Conservation (phyloP, 176 grass and related monocot species). For the Secale cereale region DNA sequence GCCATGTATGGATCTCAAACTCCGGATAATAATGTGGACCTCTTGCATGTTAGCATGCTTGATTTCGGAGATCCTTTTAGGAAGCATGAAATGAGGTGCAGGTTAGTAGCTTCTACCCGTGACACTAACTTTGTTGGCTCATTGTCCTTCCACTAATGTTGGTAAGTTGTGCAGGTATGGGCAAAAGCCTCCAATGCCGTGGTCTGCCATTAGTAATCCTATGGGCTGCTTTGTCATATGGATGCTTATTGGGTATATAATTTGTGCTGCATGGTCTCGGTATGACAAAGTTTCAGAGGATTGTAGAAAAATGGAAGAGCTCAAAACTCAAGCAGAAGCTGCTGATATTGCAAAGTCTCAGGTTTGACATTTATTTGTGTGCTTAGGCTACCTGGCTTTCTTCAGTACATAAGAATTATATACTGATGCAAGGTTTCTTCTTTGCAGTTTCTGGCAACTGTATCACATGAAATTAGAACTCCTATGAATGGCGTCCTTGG, state of each 20-base stretch:
- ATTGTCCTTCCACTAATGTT: slow-evolving; percentile 35
- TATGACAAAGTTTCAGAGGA: slow-evolving; percentile 96
- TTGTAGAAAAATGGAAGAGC: slow-evolving; percentile 90
- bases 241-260: slow-evolving; percentile 77
- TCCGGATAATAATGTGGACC: slow-evolving; percentile 33
- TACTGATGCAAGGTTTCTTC: slow-evolving; percentile 14
- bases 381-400: neutral
- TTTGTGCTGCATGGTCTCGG: slow-evolving; percentile 68
- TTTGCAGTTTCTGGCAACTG: slow-evolving; percentile 94
- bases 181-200: slow-evolving; percentile 61
- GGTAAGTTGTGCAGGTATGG: slow-evolving; percentile 49
- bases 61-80: slow-evolving; percentile 98
- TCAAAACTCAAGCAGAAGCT: slow-evolving; percentile 93
- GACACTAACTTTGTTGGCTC: slow-evolving; percentile 13
- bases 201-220: slow-evolving; percentile 65
- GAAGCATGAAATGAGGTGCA: slow-evolving; percentile 93
- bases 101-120: slow-evolving; percentile 37
- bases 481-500: slow-evolving; percentile 98
- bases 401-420: neutral
- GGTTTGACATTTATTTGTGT: slow-evolving; percentile 30
- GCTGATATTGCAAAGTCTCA: slow-evolving; percentile 95
- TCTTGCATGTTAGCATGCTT: slow-evolving; percentile 75
- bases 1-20: slow-evolving; percentile 79
- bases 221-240: slow-evolving; percentile 79
- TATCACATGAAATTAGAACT: slow-evolving; percentile 98